Percentiles rank a stretch among this genome's conserved stretches.
phyloP scores from a whole-genome alignment of 176 grass and related monocot genomes.

The Zea mays region Zm-B73-REFERENCE-NAM-5.0 NC_050099.1:150553501-150554000 shows the following conservation, averaged over 20 bases:
- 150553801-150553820: background rate
- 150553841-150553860: no score
- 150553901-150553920: no score
- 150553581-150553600: background rate
- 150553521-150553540: background rate
- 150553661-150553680: background rate
- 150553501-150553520: background rate
- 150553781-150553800: conserved; percentile 8
- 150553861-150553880: no score
- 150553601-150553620: background rate
- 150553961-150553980: no score
- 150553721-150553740: background rate
- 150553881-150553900: no score
- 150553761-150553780: background rate
- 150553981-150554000: background rate
- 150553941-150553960: no score
- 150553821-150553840: background rate
- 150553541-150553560: background rate
- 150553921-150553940: no score
- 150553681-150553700: background rate
- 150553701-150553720: background rate
- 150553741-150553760: background rate
- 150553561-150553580: background rate
- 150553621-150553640: background rate
- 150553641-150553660: background rate